Evolutionary conservation across 2,329 filamentous ascomycete genomes (phyloP).

Genomic region (Fusarium sp.): DNA sequence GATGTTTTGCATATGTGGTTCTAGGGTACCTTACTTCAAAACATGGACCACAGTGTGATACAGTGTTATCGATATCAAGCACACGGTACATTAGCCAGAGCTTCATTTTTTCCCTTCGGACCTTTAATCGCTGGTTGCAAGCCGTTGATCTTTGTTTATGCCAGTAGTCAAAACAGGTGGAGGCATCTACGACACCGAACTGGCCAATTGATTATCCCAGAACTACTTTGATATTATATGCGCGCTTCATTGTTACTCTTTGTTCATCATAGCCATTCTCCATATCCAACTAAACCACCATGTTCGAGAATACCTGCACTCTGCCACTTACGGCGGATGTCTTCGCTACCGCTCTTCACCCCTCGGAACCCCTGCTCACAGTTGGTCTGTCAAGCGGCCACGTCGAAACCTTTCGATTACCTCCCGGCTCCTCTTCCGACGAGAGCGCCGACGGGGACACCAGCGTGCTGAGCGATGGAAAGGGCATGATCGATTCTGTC

Average conservation of each 20-base stretch:
- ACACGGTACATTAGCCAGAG: neutral
- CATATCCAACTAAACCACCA: slow-evolving; percentile 54
- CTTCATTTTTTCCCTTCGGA: slow-evolving; percentile 11
- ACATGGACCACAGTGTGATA: neutral
- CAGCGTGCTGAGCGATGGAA: slow-evolving; percentile 72
- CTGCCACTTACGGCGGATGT: slow-evolving; percentile 88
- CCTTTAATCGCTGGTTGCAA: neutral
- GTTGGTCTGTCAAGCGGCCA: slow-evolving; percentile 89
- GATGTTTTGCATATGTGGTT: neutral
- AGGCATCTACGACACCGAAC: neutral
- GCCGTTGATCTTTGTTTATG: neutral
- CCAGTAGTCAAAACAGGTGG: neutral
- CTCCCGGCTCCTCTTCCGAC: slow-evolving; percentile 65
- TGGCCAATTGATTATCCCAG: neutral
- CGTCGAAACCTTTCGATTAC: slow-evolving; percentile 86
- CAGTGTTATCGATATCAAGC: neutral
- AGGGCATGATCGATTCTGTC: slow-evolving; percentile 81
- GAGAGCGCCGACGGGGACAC: slow-evolving; percentile 66
- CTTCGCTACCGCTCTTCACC: slow-evolving; percentile 90
- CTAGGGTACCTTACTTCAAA: neutral
- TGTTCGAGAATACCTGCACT: slow-evolving; percentile 94
- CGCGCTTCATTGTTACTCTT: neutral
- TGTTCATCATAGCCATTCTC: neutral
- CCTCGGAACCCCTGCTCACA: slow-evolving; percentile 84
- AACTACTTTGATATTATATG: neutral